Base-by-base conservation (phyloP, 371 early-diverging fungal species). In the Syncephalastrum monosporum region DNA sequence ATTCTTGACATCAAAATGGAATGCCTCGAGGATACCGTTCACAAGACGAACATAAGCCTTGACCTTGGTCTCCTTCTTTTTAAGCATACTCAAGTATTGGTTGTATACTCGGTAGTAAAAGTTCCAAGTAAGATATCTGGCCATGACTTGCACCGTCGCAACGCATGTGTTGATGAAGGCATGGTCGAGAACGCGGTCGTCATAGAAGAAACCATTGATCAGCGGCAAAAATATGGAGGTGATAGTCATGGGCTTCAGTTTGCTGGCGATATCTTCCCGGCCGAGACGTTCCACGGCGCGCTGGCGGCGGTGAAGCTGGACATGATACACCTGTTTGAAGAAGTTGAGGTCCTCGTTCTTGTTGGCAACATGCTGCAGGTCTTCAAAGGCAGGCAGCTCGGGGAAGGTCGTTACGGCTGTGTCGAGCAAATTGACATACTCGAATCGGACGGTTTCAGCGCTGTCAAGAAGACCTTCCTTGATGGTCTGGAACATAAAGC, bases 251-350 rank as follows among this genome's bases (percentile, higher is more conserved):
- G 84, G 63, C 21, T 78, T 77, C 48, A 88, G 70, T 17, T 61
- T 56, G 17, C 72, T 75, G 33, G 60, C 57, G 5, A 69, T 60
- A 23, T 75, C 76, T 38, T 70, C 66, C 12, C 87, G 86, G 10
- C 86, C 79, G 55, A 98, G 82, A 21, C 94, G 85, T 46, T 73
- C 70, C 53, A 97, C 61, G 0, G 97, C 93, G 52, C 93, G 86
- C 14, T 85, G 60, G 54, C 98, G 91, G 56, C 97, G 89, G 68
- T 97, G 96, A 7, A 87, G 62, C 76, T 98, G 99, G 63, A 97
- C 82, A 65, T 98, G 99, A 60, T 90, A 84, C 52, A 97, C 82
- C 62, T 97, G 97, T 64, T 76, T 78, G 69, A 96, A 96, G 66
- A 96, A 93, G 65, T 82, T 91, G 45, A 87, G 83, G 65, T 95